Evolutionary conservation across 2,329 filamentous ascomycete genomes (phyloP), one percentile per base, ranked within the genome.

Genomic region (Colletotrichum sidae): DNA sequence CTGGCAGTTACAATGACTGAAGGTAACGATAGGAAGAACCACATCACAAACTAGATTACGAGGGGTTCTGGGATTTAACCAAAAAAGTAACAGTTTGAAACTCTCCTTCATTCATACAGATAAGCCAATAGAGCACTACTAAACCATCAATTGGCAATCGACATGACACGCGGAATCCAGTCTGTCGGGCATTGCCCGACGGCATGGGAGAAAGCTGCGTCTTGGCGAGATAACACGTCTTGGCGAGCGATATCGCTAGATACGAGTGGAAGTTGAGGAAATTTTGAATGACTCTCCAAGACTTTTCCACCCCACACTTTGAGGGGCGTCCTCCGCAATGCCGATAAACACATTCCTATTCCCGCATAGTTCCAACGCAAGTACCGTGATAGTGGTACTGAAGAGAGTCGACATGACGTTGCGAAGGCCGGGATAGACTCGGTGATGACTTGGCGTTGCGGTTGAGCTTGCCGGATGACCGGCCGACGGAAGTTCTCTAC

Each of bases 211-310:
- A 25, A 35, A 6, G 6, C 15, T 15, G 6, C 5, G 8, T 41
- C 62, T 62, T 65, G 62, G 62, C 62, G 47, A 65, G 62, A 62
- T 65, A 62, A 56, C 58, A 44, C 15, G 13, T 53, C 62, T 65
- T 65, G 62, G 62, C 62, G 44, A 51, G 51, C 52, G 46, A 55
- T 52, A 46, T 35, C 41, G 52, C 52, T 42, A 37, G 17, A 6
- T 8, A 37, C 35, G 15, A 12, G 17, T 39, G 54, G 45, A 13
- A 51, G 39, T 37, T 8, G 13, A n/a, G 35, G 41, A 54, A 7
- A 17, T 45, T 55, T 60, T 44, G 8, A 15, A 45, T 8, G 33
- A 15, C 10, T 34, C 15, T 11, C 52, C 41, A 53, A 56, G 41
- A 45, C 46, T 8, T 34, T 12, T 9, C 12, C 47, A 56, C 62